These are phyloP conservation scores for Nemophila menziesii DNA, from an alignment of 257 asterid genomes.

Conservation along the genomic window DNA sequence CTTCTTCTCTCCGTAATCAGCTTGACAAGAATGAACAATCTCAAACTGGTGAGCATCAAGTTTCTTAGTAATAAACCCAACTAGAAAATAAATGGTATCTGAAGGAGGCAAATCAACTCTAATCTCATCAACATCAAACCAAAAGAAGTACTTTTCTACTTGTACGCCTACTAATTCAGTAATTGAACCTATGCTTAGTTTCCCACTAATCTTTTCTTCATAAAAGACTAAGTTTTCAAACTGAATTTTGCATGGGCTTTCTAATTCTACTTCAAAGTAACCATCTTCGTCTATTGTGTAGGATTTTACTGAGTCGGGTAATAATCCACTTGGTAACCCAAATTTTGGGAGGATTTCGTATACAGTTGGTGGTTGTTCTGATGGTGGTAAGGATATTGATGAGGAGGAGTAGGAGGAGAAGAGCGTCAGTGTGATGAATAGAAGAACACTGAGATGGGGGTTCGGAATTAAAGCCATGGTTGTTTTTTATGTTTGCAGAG, in stretches of 20 bases:
- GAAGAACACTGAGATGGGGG: conserved; percentile 5
- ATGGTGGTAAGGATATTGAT: conserved; percentile 1
- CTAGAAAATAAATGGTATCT: conserved; percentile 62
- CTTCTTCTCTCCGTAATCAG: conserved; percentile 12
- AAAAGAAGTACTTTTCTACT: conserved; percentile 57
- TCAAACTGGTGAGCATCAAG: conserved; percentile 65
- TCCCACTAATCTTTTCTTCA: conserved; percentile 61
- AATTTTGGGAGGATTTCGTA: conserved; percentile 51
- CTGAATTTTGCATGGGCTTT: conserved; percentile 55
- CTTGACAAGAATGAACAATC: conserved; percentile 62
- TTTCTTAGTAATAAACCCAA: conserved; percentile 75
- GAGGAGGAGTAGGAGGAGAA: neutral
- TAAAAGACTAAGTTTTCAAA: conserved; percentile 74
- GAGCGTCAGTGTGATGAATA: conserved; percentile 3
- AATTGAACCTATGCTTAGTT: conserved; percentile 58
- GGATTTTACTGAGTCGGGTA: conserved; percentile 67
- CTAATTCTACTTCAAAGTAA: conserved; percentile 41
- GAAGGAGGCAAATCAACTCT: conserved; percentile 84
- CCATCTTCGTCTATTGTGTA: conserved; percentile 70
- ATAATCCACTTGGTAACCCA: conserved; percentile 80
- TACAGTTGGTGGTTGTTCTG: conserved; percentile 31
- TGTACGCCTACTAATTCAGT: conserved; percentile 60
- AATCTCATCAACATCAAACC: conserved; percentile 86
- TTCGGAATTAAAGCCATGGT: conserved; percentile 16
- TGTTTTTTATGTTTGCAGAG: neutral